phyloP scores from a whole-genome alignment of 2,329 filamentous ascomycete species.

The Boeremia lycopersici region DNA sequence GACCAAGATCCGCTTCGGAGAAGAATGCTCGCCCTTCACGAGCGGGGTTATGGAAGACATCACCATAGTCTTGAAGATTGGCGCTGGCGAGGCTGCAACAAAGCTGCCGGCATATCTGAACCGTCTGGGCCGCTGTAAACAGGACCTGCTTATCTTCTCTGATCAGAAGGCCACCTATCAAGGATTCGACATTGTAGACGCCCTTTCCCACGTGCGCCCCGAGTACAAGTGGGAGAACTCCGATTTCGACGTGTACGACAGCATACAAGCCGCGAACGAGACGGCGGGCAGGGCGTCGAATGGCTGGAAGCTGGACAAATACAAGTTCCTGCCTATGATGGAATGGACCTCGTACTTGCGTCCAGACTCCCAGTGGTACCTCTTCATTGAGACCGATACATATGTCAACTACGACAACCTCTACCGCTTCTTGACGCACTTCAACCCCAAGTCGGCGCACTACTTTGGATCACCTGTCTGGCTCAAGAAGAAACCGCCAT shows the following conservation, averaged over 20 bases:
- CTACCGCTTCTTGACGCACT: slow-evolving; percentile 47
- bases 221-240: slow-evolving; percentile 50
- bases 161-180: slow-evolving; percentile 61
- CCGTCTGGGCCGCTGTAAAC: slow-evolving; percentile 62
- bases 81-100: slow-evolving; percentile 61
- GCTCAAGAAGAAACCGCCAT: slow-evolving; percentile 43
- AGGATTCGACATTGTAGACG: slow-evolving; percentile 55
- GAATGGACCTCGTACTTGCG: slow-evolving; percentile 53
- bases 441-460: slow-evolving; percentile 45
- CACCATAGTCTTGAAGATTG: slow-evolving; percentile 63
- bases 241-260: slow-evolving; percentile 59
- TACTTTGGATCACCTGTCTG: slow-evolving; percentile 51
- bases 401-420: slow-evolving; percentile 49
- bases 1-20: slow-evolving; percentile 33
- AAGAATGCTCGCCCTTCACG: slow-evolving; percentile 42
- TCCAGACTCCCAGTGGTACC: slow-evolving; percentile 42
- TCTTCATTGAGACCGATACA: slow-evolving; percentile 48
- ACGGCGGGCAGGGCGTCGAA: slow-evolving; percentile 54
- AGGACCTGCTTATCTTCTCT: slow-evolving; percentile 63
- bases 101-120: slow-evolving; percentile 63
- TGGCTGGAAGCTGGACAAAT: slow-evolving; percentile 63
- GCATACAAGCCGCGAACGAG: slow-evolving; percentile 48
- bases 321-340: slow-evolving; percentile 64
- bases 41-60: slow-evolving; percentile 52
- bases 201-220: slow-evolving; percentile 53